Evolutionary conservation across 1,139 yeast genomes (phyloP), one percentile per base, ranked within the genome.

Genomic region (Blastobotrys proliferans): DNA sequence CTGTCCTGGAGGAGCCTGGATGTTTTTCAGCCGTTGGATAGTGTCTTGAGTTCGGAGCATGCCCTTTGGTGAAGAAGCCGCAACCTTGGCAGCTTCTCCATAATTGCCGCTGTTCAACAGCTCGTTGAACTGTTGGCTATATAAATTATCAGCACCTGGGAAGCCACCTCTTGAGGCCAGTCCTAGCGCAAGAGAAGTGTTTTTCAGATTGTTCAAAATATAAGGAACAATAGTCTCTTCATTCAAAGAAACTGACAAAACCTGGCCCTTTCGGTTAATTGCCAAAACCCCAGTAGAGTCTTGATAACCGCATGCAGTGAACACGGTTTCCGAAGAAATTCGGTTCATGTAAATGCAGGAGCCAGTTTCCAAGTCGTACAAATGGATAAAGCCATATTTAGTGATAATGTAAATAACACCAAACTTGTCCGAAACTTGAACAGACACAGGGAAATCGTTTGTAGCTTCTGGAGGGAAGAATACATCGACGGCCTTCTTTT

Each of bases 401-500:
- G 98, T 94, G 61, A 92, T 76, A 53, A 94, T 76, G 66, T 88
- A 94, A 51, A 85, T 73, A 51, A 94, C 77, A 54, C 97, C 97
- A 58, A 81, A 92, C 61, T 79, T 76, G 68, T 84, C 76, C 27
- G 96, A 82, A 37, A 92, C 81, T 64, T 88, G 95, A 50, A 90
- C 79, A 45, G 95, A 78, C 53, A 94, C 90, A 45, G 99, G 99
- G 81, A 94, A 94, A 68, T 94, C 99, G 63, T 84, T 86, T 37
- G 86, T 75, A 34, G 96, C 95, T 69, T 94, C 98, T 29, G 95
- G 92, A 32, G 98, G 98, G 77, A 92, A 90, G 68, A 85, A 92
- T 50, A 94, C 81, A 59, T 92, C 97, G 36, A 87, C 94, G 29
- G 84, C 79, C 67, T 88, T 88, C 75, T 94, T 94, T 50, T 79